A percentile compares a stretch with the other conserved stretches of the same genome.
phyloP scores from a whole-genome alignment of 169 alveolate genomes.

The Toxoplasma gondii region DNA sequence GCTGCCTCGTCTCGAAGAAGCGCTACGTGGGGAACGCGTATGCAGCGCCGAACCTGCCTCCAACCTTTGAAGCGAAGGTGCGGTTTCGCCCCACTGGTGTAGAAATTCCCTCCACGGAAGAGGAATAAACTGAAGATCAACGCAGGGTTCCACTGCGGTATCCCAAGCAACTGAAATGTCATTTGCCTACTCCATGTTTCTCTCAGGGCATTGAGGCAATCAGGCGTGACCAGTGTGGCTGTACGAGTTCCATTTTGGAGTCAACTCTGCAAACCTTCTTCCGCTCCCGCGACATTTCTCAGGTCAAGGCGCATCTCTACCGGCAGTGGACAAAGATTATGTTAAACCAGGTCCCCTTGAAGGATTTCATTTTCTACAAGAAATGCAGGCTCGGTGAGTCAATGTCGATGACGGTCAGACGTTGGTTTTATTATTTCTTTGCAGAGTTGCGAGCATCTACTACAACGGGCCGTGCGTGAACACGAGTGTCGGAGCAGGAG shows the following conservation, averaged over 20 bases:
- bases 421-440: too few relatives aligned
- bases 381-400: slow-evolving; percentile 63
- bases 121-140: too few relatives aligned
- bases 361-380: slow-evolving; percentile 63
- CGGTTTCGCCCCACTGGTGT: neutral
- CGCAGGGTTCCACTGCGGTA: neutral
- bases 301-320: slow-evolving; percentile 59
- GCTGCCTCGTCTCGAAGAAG: slow-evolving; percentile 70
- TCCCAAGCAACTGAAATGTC: neutral
- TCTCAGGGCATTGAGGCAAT: slow-evolving; percentile 72
- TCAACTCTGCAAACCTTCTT: slow-evolving; percentile 54
- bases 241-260: slow-evolving; percentile 65
- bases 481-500: too few relatives aligned
- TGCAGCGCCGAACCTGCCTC: slow-evolving; percentile 53
- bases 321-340: slow-evolving; percentile 67
- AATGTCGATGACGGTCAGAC: neutral
- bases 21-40: slow-evolving; percentile 69
- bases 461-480: too few relatives aligned
- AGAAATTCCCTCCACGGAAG: too few relatives aligned
- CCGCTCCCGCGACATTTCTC: slow-evolving; percentile 58
- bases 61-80: slow-evolving; percentile 69
- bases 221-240: slow-evolving; percentile 69
- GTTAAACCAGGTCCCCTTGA: slow-evolving; percentile 50
- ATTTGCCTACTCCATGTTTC: neutral
- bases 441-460: too few relatives aligned